Percentiles rank a stretch among this genome's conserved stretches.
Conservation (phyloP, 2,329 filamentous ascomycete genomes). For the Scytalidium sp. region DNA sequence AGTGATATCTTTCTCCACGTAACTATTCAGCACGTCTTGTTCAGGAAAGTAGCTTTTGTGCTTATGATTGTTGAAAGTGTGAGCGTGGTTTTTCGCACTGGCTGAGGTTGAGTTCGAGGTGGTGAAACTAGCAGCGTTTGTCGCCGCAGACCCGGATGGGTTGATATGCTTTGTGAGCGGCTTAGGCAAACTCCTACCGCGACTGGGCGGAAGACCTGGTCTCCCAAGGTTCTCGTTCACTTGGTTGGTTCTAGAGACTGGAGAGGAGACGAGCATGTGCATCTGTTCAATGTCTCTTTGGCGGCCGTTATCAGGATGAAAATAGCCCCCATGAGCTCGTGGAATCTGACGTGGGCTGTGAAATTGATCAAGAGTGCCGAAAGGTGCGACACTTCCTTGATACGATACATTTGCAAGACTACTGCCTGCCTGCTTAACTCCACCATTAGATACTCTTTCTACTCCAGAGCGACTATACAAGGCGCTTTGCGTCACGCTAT, state of each 20-base stretch:
- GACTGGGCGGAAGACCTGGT: slow-evolving; percentile 8
- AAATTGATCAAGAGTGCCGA: slow-evolving; percentile 16
- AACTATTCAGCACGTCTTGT: background rate
- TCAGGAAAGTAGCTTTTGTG: background rate
- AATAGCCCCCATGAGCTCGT: slow-evolving; percentile 13
- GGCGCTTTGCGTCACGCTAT: slow-evolving; percentile 11
- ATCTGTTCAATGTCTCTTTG: slow-evolving; percentile 23
- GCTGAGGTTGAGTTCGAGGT: background rate
- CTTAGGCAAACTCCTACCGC: slow-evolving; percentile 11
- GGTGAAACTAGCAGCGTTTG: slow-evolving; percentile 9
- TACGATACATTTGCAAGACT: slow-evolving; percentile 27
- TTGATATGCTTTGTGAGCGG: slow-evolving; percentile 21
- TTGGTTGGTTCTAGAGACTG: slow-evolving; percentile 20
- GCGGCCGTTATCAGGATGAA: slow-evolving; percentile 3
- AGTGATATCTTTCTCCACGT: background rate
- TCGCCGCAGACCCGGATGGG: slow-evolving; percentile 24
- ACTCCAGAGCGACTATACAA: background rate
- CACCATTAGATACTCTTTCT: slow-evolving; percentile 10
- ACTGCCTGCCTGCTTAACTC: slow-evolving; percentile 19
- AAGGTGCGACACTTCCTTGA: slow-evolving; percentile 10
- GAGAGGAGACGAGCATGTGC: slow-evolving; percentile 21
- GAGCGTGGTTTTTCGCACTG: background rate
- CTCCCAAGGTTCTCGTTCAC: slow-evolving; percentile 26
- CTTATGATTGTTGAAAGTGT: background rate
- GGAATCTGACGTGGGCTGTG: slow-evolving; percentile 21